Evolutionary conservation across 139 green algal species (phyloP).

Genomic region (Yamagishiella unicocca): DNA sequence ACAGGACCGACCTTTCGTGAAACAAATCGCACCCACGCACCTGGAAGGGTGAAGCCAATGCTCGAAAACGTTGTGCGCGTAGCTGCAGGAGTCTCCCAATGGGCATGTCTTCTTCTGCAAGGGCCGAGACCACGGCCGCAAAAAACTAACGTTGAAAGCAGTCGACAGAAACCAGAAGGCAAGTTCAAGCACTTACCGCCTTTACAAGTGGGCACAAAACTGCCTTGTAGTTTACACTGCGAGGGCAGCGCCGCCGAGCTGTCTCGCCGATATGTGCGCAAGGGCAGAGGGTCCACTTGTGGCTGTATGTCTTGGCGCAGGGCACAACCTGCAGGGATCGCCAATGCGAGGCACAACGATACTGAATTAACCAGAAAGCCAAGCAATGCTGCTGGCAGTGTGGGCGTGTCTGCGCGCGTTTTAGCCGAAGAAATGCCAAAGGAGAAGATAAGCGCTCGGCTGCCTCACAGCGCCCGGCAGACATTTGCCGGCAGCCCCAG

Average conservation of each 20-base stretch:
- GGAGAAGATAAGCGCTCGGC: too few species aligned
- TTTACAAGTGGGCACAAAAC: conserved; percentile 64
- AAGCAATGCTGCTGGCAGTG: too few species aligned
- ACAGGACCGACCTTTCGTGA: too few species aligned
- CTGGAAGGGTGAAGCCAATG: conserved; percentile 92
- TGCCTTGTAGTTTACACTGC: conserved; percentile 51
- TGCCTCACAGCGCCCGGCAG: too few species aligned
- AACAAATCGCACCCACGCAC: too few species aligned
- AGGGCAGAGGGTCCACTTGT: conserved; percentile 66
- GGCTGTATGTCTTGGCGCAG: conserved; percentile 51
- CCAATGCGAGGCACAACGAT: too few species aligned
- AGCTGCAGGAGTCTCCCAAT: conserved; percentile 81
- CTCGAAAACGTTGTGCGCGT: conserved; percentile 92
- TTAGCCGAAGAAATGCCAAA: too few species aligned
- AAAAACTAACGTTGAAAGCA: not conserved
- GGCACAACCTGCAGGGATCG: conserved; percentile 50
- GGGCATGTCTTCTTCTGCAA: conserved; percentile 78
- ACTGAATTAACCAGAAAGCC: too few species aligned
- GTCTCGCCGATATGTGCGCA: conserved; percentile 63
- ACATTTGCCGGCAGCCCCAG: too few species aligned
- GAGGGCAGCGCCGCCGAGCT: conserved; percentile 48
- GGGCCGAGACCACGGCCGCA: not conserved
- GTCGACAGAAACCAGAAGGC: not conserved
- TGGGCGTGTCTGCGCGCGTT: too few species aligned
- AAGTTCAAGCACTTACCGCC: conserved; percentile 43